Percentiles rank a stretch among this genome's conserved stretches.
Evolutionary conservation across 805 yeast genomes (phyloP).

Genomic region (Myxozyma monticola): DNA sequence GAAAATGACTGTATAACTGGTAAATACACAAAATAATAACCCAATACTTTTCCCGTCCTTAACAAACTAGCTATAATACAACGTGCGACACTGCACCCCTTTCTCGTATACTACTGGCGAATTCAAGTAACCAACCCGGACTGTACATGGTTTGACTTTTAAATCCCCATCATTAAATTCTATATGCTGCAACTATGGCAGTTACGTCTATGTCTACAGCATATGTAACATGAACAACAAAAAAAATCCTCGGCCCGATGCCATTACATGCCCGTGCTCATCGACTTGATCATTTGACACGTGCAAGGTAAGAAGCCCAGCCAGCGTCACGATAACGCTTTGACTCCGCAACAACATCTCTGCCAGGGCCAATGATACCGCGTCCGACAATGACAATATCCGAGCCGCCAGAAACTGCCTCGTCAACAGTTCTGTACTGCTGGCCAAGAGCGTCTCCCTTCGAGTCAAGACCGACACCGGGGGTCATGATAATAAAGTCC

Average conservation of each 20-base stretch:
- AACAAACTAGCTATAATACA: no score
- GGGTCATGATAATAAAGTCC: conserved; percentile 96
- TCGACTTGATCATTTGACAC: conserved; percentile 26
- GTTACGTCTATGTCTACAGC: no score
- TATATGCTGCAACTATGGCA: neutral
- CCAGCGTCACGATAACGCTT: conserved; percentile 89
- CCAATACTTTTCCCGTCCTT: no score
- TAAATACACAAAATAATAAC: no score
- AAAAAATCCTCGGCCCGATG: neutral
- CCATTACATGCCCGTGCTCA: no score
- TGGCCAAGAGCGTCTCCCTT: conserved; percentile 96
- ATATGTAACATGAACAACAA: neutral
- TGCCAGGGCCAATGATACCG: conserved; percentile 90
- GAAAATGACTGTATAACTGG: no score
- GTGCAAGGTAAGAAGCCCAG: conserved; percentile 80
- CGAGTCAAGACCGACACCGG: conserved; percentile 97
- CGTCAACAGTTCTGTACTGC: conserved; percentile 89
- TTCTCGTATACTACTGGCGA: no score
- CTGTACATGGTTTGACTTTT: neutral
- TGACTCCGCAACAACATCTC: conserved; percentile 87
- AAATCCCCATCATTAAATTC: neutral
- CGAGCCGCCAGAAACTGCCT: conserved; percentile 80
- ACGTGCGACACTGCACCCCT: no score
- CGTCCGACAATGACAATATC: conserved; percentile 98
- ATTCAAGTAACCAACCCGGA: no score